Conservation (phyloP, 1,139 yeast species). For the Kodamaea arcana region DNA sequence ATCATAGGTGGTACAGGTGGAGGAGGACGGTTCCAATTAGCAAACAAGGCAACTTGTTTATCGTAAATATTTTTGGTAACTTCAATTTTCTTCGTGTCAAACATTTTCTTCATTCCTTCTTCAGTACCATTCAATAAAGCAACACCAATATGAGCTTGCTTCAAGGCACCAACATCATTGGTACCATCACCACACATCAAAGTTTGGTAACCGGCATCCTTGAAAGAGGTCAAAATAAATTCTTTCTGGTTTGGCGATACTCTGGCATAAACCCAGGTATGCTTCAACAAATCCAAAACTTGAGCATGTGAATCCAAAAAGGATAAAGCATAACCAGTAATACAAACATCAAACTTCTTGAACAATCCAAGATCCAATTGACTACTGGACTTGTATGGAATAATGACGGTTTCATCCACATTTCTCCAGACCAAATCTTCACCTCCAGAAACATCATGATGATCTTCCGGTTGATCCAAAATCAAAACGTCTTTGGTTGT, state of each 20-base stretch:
- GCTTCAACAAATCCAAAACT: slow-evolving; percentile 68
- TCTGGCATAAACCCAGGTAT: slow-evolving; percentile 97
- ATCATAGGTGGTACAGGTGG: slow-evolving; percentile 85
- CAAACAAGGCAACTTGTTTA: slow-evolving; percentile 76
- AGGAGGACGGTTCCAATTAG: slow-evolving; percentile 75
- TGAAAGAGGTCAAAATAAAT: slow-evolving; percentile 76
- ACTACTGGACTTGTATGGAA: slow-evolving; percentile 64
- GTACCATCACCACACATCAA: slow-evolving; percentile 99
- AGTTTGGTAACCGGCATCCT: slow-evolving; percentile 86
- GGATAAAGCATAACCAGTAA: slow-evolving; percentile 87
- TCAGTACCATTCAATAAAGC: slow-evolving; percentile 96
- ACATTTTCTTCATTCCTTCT: slow-evolving; percentile 85
- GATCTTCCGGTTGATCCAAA: slow-evolving; percentile 79
- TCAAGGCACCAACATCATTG: slow-evolving; percentile 97
- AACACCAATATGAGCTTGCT: slow-evolving; percentile 97
- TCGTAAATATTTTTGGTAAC: slow-evolving; percentile 66
- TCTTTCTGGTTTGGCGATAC: slow-evolving; percentile 97
- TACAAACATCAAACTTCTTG: slow-evolving; percentile 75
- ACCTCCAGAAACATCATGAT: slow-evolving; percentile 47
- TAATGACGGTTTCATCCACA: slow-evolving; percentile 68
- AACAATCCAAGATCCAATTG: slow-evolving; percentile 58
- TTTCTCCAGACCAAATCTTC: slow-evolving; percentile 78
- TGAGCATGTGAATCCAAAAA: slow-evolving; percentile 62
- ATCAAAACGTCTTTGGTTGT: slow-evolving; percentile 78
- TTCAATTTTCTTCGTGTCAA: slow-evolving; percentile 72